Evolutionary conservation across 208 protist genomes (phyloP).

Genomic region (Spongospora subterranea): DNA sequence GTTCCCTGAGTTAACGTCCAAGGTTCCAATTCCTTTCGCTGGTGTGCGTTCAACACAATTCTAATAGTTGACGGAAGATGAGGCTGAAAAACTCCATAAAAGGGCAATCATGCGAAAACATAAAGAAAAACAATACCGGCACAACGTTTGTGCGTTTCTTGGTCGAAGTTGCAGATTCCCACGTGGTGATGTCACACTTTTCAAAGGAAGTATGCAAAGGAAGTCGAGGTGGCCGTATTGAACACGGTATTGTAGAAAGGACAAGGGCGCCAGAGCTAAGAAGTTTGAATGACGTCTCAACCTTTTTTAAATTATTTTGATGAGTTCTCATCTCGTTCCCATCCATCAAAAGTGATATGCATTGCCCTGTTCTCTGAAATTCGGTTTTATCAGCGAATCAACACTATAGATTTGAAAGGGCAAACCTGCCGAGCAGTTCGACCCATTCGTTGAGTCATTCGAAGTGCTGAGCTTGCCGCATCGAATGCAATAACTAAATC

Average conservation of each 20-base stretch:
- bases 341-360: slow-evolving; percentile 36
- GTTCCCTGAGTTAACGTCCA: no score
- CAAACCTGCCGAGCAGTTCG: slow-evolving; percentile 70
- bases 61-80: no score
- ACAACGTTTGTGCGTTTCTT: background rate
- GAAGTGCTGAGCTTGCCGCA: slow-evolving; percentile 42
- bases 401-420: background rate
- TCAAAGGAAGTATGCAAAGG: background rate
- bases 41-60: no score
- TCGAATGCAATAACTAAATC: slow-evolving; percentile 75
- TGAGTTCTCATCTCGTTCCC: slow-evolving; percentile 6
- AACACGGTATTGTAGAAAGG: background rate
- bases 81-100: no score
- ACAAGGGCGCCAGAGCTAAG: background rate
- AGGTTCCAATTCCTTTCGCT: no score
- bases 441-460: slow-evolving; percentile 71
- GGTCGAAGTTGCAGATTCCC: background rate
- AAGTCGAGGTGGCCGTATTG: background rate
- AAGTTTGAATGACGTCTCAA: background rate
- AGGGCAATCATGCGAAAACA: no score
- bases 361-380: background rate
- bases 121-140: no score
- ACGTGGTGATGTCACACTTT: background rate
- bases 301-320: slow-evolving; percentile 10
- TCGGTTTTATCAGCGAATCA: background rate